Evolutionary conservation across 2,329 filamentous ascomycete genomes (phyloP).

Genomic region (Colletotrichum zoysiae): DNA sequence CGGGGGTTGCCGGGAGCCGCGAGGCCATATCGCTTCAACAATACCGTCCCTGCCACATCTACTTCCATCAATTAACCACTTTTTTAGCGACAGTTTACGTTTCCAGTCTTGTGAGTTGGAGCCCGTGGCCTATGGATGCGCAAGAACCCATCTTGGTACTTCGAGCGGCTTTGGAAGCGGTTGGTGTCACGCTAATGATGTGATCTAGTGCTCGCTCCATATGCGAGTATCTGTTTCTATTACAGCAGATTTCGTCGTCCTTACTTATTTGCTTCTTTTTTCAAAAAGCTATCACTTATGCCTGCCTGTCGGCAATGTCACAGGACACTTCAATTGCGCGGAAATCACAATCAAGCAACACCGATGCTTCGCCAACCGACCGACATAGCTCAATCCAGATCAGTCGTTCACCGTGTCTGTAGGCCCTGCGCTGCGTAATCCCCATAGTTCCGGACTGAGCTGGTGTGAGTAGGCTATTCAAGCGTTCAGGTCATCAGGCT

Average conservation of each 20-base stretch:
- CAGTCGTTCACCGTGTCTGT: no score
- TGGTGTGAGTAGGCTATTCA: neutral
- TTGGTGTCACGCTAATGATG: fast-evolving
- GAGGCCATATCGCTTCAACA: neutral
- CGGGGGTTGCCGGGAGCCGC: neutral
- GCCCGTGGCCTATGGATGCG: neutral
- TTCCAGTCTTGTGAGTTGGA: neutral
- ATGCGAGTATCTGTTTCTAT: no score
- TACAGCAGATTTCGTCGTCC: no score
- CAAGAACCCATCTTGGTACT: neutral
- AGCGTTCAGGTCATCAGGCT: neutral
- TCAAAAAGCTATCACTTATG: no score
- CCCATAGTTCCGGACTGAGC: no score
- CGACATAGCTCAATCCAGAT: no score
- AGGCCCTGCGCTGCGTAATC: no score
- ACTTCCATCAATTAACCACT: neutral
- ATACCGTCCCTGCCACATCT: neutral
- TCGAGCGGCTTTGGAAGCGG: neutral
- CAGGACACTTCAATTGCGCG: no score
- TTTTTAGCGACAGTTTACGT: neutral
- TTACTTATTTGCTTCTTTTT: no score
- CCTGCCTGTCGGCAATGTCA: no score
- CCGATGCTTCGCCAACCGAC: no score
- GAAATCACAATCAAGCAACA: no score
- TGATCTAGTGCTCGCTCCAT: neutral